Evolutionary conservation across 768 basidiomycete species (phyloP), one percentile per base, ranked within the genome.

Genomic region (Leccinum pellstonianum): DNA sequence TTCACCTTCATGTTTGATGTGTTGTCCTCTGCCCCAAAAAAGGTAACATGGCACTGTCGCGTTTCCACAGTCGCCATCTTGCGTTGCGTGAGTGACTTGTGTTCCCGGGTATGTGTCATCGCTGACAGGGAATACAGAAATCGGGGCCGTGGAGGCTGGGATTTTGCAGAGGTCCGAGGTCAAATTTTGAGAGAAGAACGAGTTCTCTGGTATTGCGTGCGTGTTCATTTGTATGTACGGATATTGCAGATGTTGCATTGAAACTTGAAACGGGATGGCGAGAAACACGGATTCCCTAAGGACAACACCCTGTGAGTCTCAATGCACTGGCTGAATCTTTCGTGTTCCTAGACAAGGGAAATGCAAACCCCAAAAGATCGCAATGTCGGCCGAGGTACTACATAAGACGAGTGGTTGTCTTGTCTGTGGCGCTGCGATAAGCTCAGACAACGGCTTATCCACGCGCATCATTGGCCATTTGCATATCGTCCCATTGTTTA

Each of bases 51-150:
- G 64, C 46, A 1, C 1, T 65, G 54, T 58, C 72, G 9, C 70
- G 70, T 29, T 72, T 70, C 66, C 62, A 72, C 56, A 70, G 72
- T 61, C 64, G 68, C 19, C 70, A 72, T 37, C 61, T 72, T 31
- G 70, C 72, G 9, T 46, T 72, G 63, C 70, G 72, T 72, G 47
- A 64, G 72, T 70, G 50, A 25, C 41, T 47, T 9, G 35, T 2
- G 7, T 33, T 15, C 14, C 14, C 48, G 27, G 2, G 0, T 41
- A 10, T 15, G 3, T 43, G 31, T 15, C 33, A 8, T 59, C 17
- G 1, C 60, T 64, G 31, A 65, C 10, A n/a, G 4, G 6, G 6
- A 17, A 38, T 23, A 9, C 48, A 72, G 70, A 70, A 52, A 72
- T 73, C 57, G 72, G 62, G 58, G 72, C 70, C 7, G 65, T 70